Base-by-base conservation (phyloP, 148 eudicot genomes). In the Rhododendron ovatum region DNA sequence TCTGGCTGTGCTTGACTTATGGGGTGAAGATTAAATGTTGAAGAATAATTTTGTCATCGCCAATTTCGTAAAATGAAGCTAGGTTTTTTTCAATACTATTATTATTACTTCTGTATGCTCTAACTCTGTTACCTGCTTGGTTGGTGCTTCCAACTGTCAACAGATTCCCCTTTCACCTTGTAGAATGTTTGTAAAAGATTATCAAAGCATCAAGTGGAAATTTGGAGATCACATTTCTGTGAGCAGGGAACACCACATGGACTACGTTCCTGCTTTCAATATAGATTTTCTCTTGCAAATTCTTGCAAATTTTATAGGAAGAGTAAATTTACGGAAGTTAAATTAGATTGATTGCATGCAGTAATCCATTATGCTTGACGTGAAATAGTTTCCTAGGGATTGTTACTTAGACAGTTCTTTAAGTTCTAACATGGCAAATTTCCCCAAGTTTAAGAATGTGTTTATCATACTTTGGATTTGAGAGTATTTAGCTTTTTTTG, bases 401-500 rank as follows among this genome's bases (percentile, higher is more conserved):
- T 80, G 82, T 14, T 13, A 50, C 53, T 22, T 22, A 3, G 28
- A 41, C 80, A 24, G 30, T 77, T 77, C 33, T 77, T 43, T 39
- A 22, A 43, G 15, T 39, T 77, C 5, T n/a, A 80, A 5, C 59
- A 28, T 26, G 82, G 39, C 4, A 50, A 28, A 28, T 80, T 80
- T 51, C 47, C 17, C 18, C 7, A 35, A 53, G 41, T 15, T 30
- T 53, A 33, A 30, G 30, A 30, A 35, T 14, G 24, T 81, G 45
- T 48, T 80, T 55, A 55, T 80, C 57, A 7, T 81, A 57, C 43
- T 75, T 73, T 73, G 10, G 81, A 28, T 48, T 74, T 75, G 86
- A 43, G 69, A 45, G 33, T 75, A 57, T 57, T 53, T 81, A 41
- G 17, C 22, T 30, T 81, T 30, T 55, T 55, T 39, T 55, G 3